Evolutionary conservation across 441 rosid species (phyloP).

Genomic region (Kokia cookei): DNA sequence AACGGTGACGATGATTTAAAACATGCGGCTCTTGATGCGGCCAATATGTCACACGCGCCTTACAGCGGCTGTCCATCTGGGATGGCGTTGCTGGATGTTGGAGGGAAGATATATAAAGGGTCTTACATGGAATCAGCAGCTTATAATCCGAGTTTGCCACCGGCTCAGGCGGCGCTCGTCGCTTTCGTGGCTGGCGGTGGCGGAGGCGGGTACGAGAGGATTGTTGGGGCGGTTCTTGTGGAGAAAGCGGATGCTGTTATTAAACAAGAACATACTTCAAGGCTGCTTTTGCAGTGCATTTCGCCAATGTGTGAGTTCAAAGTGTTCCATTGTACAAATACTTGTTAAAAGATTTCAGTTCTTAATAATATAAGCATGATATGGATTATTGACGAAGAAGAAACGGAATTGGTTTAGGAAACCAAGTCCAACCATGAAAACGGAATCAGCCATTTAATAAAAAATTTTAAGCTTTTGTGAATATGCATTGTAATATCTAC

Average conservation of each 20-base stretch:
- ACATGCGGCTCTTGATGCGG: constrained; percentile 58
- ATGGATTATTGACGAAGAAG: not conserved
- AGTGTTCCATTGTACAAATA: constrained; percentile 35
- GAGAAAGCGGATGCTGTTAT: constrained; percentile 35
- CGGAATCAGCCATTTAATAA: not conserved
- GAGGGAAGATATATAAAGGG: constrained; percentile 73
- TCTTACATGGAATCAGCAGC: constrained; percentile 92
- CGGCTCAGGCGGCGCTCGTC: constrained; percentile 83
- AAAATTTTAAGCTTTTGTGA: not conserved
- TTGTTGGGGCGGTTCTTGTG: constrained; percentile 60
- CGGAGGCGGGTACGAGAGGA: constrained; percentile 71
- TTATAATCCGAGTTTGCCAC: constrained; percentile 87
- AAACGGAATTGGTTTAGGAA: not conserved
- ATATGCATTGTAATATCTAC: not conserved
- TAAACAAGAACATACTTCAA: constrained; percentile 45
- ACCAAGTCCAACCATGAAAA: not conserved
- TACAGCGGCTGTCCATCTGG: constrained; percentile 89
- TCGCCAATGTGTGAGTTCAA: constrained; percentile 46
- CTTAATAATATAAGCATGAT: not conserved
- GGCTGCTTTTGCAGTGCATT: constrained; percentile 40
- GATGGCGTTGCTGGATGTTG: constrained; percentile 59
- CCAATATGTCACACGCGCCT: constrained; percentile 78
- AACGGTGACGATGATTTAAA: constrained; percentile 30
- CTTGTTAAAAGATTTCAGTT: not conserved
- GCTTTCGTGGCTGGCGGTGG: constrained; percentile 56